A percentile compares a stretch with the other conserved stretches of the same genome.
Conservation (phyloP, 2,329 filamentous ascomycete species). For the Paecilomyces sp. region DNA sequence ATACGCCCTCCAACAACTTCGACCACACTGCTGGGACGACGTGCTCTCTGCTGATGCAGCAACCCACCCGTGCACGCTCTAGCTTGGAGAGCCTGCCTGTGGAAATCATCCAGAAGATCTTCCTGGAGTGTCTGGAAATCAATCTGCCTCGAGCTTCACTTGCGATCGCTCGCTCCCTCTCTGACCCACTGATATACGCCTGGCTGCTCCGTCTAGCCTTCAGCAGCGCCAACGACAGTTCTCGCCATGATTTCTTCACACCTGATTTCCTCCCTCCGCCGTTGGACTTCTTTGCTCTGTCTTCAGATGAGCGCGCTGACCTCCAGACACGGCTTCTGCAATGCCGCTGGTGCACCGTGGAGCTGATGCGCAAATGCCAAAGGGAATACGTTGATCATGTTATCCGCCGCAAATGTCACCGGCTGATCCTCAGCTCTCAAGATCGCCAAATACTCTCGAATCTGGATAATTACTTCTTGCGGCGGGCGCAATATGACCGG, state of each 20-base stretch:
- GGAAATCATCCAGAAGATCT: constrained; percentile 46
- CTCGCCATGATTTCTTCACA: constrained; percentile 25
- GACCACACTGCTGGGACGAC: not conserved
- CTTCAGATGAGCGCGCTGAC: constrained; percentile 16
- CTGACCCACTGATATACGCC: constrained; percentile 33
- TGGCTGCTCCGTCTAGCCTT: constrained; percentile 38
- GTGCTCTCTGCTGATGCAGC: not conserved
- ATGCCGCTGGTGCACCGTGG: constrained; percentile 35
- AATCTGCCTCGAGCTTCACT: constrained; percentile 40
- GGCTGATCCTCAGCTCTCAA: constrained; percentile 18
- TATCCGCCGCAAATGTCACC: constrained; percentile 20
- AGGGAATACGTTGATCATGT: constrained; percentile 29
- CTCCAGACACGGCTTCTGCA: constrained; percentile 30
- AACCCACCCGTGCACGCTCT: constrained; percentile 10
- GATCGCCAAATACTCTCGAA: constrained; percentile 16
- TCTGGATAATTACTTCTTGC: constrained; percentile 17
- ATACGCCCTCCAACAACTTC: not conserved
- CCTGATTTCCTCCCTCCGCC: constrained; percentile 32
- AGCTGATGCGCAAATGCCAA: constrained; percentile 32
- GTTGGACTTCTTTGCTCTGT: constrained; percentile 26
- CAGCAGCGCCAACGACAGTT: constrained; percentile 28
- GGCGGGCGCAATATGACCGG: constrained; percentile 14
- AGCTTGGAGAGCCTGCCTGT: constrained; percentile 39
- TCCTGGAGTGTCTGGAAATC: constrained; percentile 42
- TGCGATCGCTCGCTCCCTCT: constrained; percentile 32